These are phyloP conservation scores for Coemansia umbellata DNA, from an alignment of 192 early-diverging fungal genomes.

Conservation along the genomic window DNA sequence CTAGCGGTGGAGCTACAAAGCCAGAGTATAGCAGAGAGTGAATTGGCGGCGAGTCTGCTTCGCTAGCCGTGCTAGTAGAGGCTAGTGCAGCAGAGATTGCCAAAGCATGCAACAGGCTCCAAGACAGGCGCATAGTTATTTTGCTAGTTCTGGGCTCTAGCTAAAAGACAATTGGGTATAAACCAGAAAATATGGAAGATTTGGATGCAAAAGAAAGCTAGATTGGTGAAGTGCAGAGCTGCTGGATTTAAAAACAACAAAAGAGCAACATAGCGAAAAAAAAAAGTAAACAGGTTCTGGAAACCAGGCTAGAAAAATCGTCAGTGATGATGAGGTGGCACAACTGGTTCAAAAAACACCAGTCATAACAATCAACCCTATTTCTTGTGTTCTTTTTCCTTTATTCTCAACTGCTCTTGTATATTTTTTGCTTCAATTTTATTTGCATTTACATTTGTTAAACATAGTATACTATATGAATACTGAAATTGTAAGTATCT, in stretches of 20 bases:
- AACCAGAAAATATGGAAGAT: too few relatives aligned
- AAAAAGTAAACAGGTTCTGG: too few relatives aligned
- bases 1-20: conserved; percentile 66
- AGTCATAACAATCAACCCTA: too few relatives aligned
- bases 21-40: conserved; percentile 21
- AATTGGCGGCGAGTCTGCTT: conserved; percentile 13
- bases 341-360: too few relatives aligned
- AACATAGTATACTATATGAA: background rate
- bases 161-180: too few relatives aligned
- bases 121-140: background rate
- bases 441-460: background rate
- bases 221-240: background rate
- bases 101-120: conserved; percentile 8
- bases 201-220: too few relatives aligned
- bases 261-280: background rate
- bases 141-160: too few relatives aligned
- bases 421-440: background rate
- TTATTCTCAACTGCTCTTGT: background rate
- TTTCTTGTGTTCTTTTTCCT: background rate
- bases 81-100: conserved; percentile 9
- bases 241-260: background rate
- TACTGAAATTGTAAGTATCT: conserved; percentile 1
- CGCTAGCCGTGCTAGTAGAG: background rate
- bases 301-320: too few relatives aligned
- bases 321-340: too few relatives aligned